Conservation (phyloP, 129 eudicot species). For the Pseudognaphalium luteoalbum region DNA sequence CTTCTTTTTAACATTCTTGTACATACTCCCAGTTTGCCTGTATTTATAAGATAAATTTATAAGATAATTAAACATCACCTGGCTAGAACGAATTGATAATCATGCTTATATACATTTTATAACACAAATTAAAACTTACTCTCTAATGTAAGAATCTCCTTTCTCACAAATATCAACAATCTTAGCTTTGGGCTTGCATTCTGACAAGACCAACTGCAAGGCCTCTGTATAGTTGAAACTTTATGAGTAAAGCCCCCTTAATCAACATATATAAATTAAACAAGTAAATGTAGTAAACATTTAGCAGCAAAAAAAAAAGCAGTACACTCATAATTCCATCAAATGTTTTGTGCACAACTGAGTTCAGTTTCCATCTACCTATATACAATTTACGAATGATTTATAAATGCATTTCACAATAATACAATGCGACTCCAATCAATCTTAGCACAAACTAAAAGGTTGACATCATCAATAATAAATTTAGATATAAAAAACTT, state of each 20-base stretch:
- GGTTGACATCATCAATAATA: not conserved
- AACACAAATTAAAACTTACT: slow-evolving; percentile 39
- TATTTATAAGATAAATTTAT: slow-evolving; percentile 8
- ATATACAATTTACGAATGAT: not conserved
- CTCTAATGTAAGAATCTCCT: slow-evolving; percentile 76
- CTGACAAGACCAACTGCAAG: slow-evolving; percentile 79
- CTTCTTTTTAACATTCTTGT: slow-evolving; percentile 95
- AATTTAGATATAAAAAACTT: too few relatives aligned
- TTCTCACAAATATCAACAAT: slow-evolving; percentile 92
- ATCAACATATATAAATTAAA: not conserved
- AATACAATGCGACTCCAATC: not conserved
- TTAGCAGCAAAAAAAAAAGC: not conserved
- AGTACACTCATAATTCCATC: not conserved
- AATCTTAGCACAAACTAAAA: not conserved
- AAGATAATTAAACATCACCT: not conserved
- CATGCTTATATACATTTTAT: not conserved
- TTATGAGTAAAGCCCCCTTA: not conserved
- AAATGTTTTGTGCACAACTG: too few relatives aligned
- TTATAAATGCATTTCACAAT: not conserved
- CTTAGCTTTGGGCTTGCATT: slow-evolving; percentile 89
- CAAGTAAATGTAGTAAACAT: not conserved
- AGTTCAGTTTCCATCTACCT: too few relatives aligned
- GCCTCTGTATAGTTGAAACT: slow-evolving; percentile 56
- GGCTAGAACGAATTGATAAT: not conserved
- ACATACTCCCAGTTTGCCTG: slow-evolving; percentile 85